phyloP scores from a whole-genome alignment of 345 rosid genomes.

The Atalantia buxifolia region DNA sequence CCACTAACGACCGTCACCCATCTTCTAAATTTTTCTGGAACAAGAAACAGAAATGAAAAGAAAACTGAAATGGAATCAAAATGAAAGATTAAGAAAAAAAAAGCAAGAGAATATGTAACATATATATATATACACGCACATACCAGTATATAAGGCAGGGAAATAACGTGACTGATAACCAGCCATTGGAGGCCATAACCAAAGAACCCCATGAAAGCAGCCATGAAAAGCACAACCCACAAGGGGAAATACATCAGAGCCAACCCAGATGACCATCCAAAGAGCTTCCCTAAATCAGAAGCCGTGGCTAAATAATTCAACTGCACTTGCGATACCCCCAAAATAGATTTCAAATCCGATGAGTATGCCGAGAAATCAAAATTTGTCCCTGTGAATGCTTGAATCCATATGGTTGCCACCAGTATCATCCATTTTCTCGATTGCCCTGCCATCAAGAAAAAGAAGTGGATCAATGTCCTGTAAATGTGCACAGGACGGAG shows the following conservation, averaged over 20 bases:
- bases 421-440: constrained; percentile 94
- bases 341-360: constrained; percentile 61
- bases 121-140: not conserved
- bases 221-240: constrained; percentile 68
- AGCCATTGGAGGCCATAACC: constrained; percentile 93
- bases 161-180: constrained; percentile 50
- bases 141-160: constrained; percentile 84
- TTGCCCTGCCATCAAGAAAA: constrained; percentile 60
- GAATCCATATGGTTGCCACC: constrained; percentile 95
- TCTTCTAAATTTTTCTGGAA: too few species aligned
- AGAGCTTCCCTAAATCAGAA: constrained; percentile 87
- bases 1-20: too few species aligned
- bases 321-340: constrained; percentile 88
- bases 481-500: not conserved
- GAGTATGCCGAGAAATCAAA: constrained; percentile 96
- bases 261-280: constrained; percentile 95
- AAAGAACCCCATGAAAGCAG: constrained; percentile 80
- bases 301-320: constrained; percentile 88
- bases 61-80: not conserved
- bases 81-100: not conserved
- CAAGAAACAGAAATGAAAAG: not conserved
- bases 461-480: not conserved
- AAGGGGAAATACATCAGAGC: constrained; percentile 76
- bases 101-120: too few species aligned
- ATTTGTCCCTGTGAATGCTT: constrained; percentile 93